Base-by-base conservation (phyloP, 305 asterid genomes). In the Plantago rigida region DNA sequence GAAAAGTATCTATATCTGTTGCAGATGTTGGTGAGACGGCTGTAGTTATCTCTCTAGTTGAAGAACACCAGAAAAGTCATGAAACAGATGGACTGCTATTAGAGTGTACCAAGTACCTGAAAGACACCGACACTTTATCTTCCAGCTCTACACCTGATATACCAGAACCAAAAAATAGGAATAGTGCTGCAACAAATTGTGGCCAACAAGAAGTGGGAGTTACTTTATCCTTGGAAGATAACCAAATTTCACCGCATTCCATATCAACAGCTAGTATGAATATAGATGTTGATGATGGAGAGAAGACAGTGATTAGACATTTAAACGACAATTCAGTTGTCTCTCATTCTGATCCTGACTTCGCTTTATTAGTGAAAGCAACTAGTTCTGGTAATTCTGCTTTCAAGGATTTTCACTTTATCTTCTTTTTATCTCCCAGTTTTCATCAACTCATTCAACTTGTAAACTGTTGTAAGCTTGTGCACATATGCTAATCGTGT, bases 1-100 rank as follows among this genome's bases (percentile, higher is more conserved):
- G 94, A 66, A 80, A 91, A 72, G 81, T 87, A 70, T 81, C 83
- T 22, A 86, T 87, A 14, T 78, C 92, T 76, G 75, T 84, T 73
- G 94, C 96, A 69, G 96, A 79, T 78, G 95, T 73, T 67, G 92
- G 94, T 63, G 96, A 91, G 86, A 86, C 98, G 13, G 95, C 93
- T 73, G 75, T 88, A 22, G 87, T 82, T 59, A 69, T 84, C 74
- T 91, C 95, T 56, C 61, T 80, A 65, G 69, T 82, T 78, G 87
- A 81, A 45, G 81, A 75, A 68, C 69, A 81, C 64, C 75, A 67
- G 68, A 74, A 71, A 75, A 74, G 52, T 71, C 75, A 61, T 74
- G 81, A 79, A 71, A 67, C 78, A 46, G 67, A 63, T 29, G 77
- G 67, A 61, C 64, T 75, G 42, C 58, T 65, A 61, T 51, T 73